A percentile compares a stretch with the other conserved stretches of the same genome.
Evolutionary conservation across 768 basidiomycete genomes (phyloP).

Genomic region (Heimioporus sp.): DNA sequence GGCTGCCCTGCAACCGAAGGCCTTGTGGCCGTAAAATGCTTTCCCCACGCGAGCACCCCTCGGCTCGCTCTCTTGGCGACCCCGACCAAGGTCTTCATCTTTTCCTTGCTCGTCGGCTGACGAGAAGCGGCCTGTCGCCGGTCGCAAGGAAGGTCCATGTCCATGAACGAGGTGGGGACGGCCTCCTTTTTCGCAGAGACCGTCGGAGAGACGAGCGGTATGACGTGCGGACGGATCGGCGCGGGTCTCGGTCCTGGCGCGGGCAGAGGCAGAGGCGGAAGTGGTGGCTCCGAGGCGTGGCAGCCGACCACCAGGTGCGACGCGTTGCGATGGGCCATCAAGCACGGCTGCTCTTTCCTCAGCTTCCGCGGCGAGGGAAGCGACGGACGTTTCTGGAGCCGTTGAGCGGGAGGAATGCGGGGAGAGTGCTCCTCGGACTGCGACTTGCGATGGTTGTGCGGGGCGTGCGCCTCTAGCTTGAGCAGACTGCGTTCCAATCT

Average conservation of each 20-base stretch:
- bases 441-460: conserved; percentile 23
- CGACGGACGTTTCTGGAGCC: conserved; percentile 18
- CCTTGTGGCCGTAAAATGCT: conserved; percentile 20
- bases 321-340: background rate
- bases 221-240: background rate
- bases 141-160: conserved; percentile 27
- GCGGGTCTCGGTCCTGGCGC: background rate
- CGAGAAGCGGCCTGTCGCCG: conserved; percentile 15
- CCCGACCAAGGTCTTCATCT: conserved; percentile 18
- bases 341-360: conserved; percentile 13
- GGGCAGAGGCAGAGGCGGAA: conserved; percentile 7
- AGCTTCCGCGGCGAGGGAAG: conserved; percentile 14
- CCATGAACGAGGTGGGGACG: conserved; percentile 29
- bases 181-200: background rate
- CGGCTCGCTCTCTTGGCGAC: conserved; percentile 27
- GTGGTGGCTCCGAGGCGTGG: conserved; percentile 2
- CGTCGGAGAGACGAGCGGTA: background rate
- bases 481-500: conserved; percentile 33
- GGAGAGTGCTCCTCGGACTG: conserved; percentile 11
- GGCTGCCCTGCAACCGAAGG: background rate
- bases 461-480: conserved; percentile 31
- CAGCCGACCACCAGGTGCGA: conserved; percentile 1
- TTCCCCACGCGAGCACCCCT: conserved; percentile 30
- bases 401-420: background rate
- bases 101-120: conserved; percentile 10